Percentiles rank a stretch among this genome's conserved stretches.
phyloP scores from a whole-genome alignment of 2,329 filamentous ascomycete species.

The Aureobasidium musti region DNA sequence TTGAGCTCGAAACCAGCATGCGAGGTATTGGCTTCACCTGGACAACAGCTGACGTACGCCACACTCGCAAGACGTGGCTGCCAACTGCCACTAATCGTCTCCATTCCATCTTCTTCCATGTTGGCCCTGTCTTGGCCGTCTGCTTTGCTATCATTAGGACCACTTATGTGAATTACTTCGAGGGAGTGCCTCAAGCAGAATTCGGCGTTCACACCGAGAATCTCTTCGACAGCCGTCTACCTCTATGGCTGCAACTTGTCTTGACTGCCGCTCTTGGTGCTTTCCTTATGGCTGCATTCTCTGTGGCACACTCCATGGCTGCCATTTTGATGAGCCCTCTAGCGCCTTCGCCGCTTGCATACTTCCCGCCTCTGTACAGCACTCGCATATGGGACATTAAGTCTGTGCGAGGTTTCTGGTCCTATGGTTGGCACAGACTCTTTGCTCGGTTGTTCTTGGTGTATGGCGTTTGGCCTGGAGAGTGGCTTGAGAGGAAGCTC shows the following conservation, averaged over 20 bases:
- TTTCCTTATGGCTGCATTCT: constrained; percentile 50
- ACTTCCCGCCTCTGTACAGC: constrained; percentile 51
- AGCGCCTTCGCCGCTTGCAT: constrained; percentile 46
- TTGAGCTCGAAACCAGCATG: constrained; percentile 50
- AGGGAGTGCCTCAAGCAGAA: constrained; percentile 3
- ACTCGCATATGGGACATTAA: constrained; percentile 47
- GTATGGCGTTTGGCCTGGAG: constrained; percentile 51
- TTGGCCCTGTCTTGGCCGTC: constrained; percentile 42
- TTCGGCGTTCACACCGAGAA: constrained; percentile 28
- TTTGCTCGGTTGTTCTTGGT: constrained; percentile 50
- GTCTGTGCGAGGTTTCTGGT: constrained; percentile 48
- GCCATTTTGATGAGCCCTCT: constrained; percentile 46
- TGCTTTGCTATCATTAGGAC: constrained; percentile 43
- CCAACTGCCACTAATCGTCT: constrained; percentile 45
- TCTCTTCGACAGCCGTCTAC: constrained; percentile 42
- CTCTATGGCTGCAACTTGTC: constrained; percentile 41
- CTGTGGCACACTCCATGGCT: constrained; percentile 46
- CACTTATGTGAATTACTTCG: constrained; percentile 40
- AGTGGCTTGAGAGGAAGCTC: constrained; percentile 47
- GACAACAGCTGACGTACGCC: constrained; percentile 50
- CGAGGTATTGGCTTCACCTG: constrained; percentile 50
- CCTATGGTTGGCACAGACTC: constrained; percentile 50
- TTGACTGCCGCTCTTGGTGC: constrained; percentile 47
- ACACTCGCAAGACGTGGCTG: constrained; percentile 49
- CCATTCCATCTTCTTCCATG: constrained; percentile 47